These are phyloP conservation scores for Diaporthe sp. DNA, from an alignment of 2,329 filamentous ascomycete species.

Conservation along the genomic window DNA sequence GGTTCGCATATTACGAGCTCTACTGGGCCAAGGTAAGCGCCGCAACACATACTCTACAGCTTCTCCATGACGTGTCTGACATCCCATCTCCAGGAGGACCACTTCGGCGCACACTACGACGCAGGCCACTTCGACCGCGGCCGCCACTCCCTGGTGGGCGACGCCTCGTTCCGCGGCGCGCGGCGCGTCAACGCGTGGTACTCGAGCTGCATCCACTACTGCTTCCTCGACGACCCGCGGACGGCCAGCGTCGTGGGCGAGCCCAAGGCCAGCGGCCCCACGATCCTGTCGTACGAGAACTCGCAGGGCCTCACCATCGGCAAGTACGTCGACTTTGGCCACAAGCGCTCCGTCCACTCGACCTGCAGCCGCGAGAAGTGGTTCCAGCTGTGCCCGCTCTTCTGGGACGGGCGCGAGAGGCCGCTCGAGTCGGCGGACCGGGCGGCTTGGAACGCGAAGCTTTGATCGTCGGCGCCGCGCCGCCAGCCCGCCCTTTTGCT, in stretches of 20 bases:
- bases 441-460: slow-evolving; percentile 61
- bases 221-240: slow-evolving; percentile 70
- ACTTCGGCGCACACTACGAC: slow-evolving; percentile 70
- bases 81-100: slow-evolving; percentile 62
- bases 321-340: slow-evolving; percentile 55
- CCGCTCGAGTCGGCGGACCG: slow-evolving; percentile 59
- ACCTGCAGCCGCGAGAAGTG: slow-evolving; percentile 54
- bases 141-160: slow-evolving; percentile 71
- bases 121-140: slow-evolving; percentile 70
- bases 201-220: slow-evolving; percentile 69
- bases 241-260: slow-evolving; percentile 64
- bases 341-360: slow-evolving; percentile 54
- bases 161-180: slow-evolving; percentile 66
- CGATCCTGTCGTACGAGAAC: slow-evolving; percentile 48
- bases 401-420: slow-evolving; percentile 61
- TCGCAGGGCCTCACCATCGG: slow-evolving; percentile 48
- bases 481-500: not conserved
- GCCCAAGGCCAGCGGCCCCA: slow-evolving; percentile 42
- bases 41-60: slow-evolving; percentile 26
- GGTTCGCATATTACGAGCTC: slow-evolving; percentile 81
- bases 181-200: slow-evolving; percentile 71
- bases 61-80: not conserved
- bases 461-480: slow-evolving; percentile 46
- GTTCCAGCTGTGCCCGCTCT: slow-evolving; percentile 61
- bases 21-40: slow-evolving; percentile 77